These are phyloP conservation scores for Neonectria magnoliae DNA, from an alignment of 2,329 filamentous ascomycete species.

Conservation along the genomic window DNA sequence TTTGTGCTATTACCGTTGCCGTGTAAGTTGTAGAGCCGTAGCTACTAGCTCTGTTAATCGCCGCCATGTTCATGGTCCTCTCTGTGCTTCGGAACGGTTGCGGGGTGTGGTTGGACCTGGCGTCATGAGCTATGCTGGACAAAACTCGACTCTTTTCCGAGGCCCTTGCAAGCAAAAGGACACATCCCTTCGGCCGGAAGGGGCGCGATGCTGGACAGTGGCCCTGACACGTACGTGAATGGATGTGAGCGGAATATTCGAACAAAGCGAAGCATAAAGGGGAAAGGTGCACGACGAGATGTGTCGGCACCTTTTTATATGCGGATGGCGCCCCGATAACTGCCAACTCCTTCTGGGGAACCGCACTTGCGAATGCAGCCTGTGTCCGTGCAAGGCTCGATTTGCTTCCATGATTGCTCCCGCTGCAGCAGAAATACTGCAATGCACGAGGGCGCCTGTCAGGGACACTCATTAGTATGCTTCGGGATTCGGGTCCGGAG, in stretches of 20 bases:
- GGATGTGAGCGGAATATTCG: not conserved
- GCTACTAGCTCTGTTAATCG: conserved; percentile 39
- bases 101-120: not conserved
- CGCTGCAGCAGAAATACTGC: not conserved
- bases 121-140: not conserved
- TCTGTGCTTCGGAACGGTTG: not conserved
- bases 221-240: not conserved
- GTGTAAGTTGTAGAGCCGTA: conserved; percentile 42
- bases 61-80: conserved; percentile 25
- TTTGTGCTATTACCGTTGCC: conserved; percentile 33
- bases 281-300: not conserved
- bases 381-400: not conserved
- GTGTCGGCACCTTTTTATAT: not conserved
- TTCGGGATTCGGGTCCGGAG: not conserved
- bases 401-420: not conserved
- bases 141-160: not conserved
- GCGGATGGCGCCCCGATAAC: not conserved
- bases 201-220: too few relatives aligned
- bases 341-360: not conserved
- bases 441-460: not conserved
- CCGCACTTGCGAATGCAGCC: not conserved
- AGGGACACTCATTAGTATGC: not conserved
- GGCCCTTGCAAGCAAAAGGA: not conserved
- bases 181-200: too few relatives aligned
- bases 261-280: not conserved